Evolutionary conservation across 768 basidiomycete genomes (phyloP).

Genomic region (Hygrocybe punicea): DNA sequence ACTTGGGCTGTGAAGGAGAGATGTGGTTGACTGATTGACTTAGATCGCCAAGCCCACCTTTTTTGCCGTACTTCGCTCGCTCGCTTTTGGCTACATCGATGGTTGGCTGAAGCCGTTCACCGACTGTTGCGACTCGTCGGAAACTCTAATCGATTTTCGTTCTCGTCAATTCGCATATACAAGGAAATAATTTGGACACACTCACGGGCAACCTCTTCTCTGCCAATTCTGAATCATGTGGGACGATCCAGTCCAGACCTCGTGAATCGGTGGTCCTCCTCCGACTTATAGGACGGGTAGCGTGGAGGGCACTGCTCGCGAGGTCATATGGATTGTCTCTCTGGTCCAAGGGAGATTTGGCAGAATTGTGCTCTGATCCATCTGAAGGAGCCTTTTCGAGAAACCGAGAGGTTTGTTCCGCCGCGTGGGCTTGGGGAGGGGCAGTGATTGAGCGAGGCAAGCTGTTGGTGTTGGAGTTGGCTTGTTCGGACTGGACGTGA

Average conservation of each 20-base stretch:
- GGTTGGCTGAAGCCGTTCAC: slow-evolving; percentile 55
- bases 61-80: slow-evolving; percentile 43
- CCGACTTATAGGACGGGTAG: not conserved
- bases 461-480: not conserved
- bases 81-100: slow-evolving; percentile 46
- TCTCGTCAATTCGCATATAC: not conserved
- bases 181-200: not conserved
- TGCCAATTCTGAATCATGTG: slow-evolving; percentile 22
- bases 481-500: not conserved
- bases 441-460: not conserved
- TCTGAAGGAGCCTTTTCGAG: not conserved
- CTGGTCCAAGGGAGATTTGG: not conserved
- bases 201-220: slow-evolving; percentile 15
- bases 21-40: slow-evolving; percentile 7
- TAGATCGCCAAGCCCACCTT: slow-evolving; percentile 32
- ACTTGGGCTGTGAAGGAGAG: slow-evolving; percentile 33
- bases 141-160: not conserved
- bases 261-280: slow-evolving; percentile 20
- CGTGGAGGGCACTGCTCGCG: not conserved
- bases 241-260: slow-evolving; percentile 41
- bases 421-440: not conserved
- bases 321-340: not conserved
- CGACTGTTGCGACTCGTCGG: slow-evolving; percentile 31
- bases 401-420: not conserved
- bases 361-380: not conserved